Evolutionary conservation across 305 asterid species (phyloP).

Genomic region (Vinca major): DNA sequence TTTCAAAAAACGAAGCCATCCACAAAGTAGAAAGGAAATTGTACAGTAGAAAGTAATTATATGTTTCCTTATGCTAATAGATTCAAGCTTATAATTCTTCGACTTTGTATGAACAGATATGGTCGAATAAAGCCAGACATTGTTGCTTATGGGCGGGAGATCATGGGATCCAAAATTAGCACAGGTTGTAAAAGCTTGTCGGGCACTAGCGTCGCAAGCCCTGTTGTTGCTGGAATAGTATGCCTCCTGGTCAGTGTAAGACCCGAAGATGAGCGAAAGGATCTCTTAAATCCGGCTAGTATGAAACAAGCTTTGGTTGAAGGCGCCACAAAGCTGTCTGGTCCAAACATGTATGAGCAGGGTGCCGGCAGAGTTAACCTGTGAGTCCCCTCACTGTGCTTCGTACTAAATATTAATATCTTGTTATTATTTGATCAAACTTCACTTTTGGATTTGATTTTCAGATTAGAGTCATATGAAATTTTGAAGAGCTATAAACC

Average conservation of each 20-base stretch:
- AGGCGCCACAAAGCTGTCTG: constrained; percentile 93
- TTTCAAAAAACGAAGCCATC: background rate
- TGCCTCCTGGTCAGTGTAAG: constrained; percentile 89
- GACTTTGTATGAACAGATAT: constrained; percentile 46
- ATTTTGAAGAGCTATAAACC: constrained; percentile 84
- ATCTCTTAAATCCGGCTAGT: constrained; percentile 78
- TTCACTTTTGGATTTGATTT: constrained; percentile 24
- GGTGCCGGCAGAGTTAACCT: constrained; percentile 98
- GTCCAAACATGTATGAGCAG: constrained; percentile 96
- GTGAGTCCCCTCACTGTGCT: constrained; percentile 52
- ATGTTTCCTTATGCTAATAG: constrained; percentile 4
- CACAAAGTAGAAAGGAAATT: background rate
- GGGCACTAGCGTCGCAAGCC: constrained; percentile 99
- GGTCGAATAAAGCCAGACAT: constrained; percentile 98
- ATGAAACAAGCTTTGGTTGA: constrained; percentile 97
- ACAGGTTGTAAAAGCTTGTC: constrained; percentile 98
- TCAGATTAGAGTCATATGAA: constrained; percentile 80
- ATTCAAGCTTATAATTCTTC: constrained; percentile 16
- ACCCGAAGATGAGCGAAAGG: constrained; percentile 73
- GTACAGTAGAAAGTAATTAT: background rate
- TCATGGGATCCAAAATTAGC: constrained; percentile 95
- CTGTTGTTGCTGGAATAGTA: constrained; percentile 98
- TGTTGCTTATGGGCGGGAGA: constrained; percentile 97
- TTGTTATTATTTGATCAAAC: constrained; percentile 19
- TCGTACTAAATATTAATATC: constrained; percentile 10